Conservation (phyloP, 208 protist species). For the Acanthamoeba royreba region DNA sequence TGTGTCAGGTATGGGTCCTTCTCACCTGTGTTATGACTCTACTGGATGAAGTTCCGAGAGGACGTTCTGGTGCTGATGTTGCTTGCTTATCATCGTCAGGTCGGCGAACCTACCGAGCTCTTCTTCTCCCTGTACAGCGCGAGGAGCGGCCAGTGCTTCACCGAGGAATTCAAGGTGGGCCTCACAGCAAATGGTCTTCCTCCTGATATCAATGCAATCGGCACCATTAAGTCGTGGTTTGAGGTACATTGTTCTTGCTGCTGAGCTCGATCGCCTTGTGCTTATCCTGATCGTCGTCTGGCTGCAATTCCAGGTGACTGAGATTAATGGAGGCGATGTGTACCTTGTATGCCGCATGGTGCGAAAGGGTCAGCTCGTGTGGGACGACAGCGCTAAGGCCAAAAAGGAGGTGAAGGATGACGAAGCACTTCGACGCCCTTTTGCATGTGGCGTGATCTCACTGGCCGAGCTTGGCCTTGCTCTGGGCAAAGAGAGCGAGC, state of each 20-base stretch:
- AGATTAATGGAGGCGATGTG: not conserved
- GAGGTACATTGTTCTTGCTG: not conserved
- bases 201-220: constrained; percentile 48
- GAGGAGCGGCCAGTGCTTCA: not conserved
- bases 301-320: not conserved
- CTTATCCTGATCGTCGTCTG: not conserved
- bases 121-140: constrained; percentile 45
- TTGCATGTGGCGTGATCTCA: not conserved
- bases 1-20: not conserved
- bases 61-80: not conserved
- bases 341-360: constrained; percentile 36
- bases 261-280: not conserved
- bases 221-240: constrained; percentile 50
- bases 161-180: constrained; percentile 44
- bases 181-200: constrained; percentile 47
- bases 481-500: constrained; percentile 34
- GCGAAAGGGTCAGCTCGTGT: constrained; percentile 2
- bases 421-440: not conserved
- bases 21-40: not conserved
- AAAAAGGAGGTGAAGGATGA: constrained; percentile 43
- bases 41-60: too few species aligned
- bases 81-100: not conserved
- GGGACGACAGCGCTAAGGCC: constrained; percentile 25
- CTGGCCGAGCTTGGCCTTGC: not conserved
- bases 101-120: constrained; percentile 41